Base-by-base conservation (phyloP, 345 rosid genomes). In the Clarkia xantiana region DNA sequence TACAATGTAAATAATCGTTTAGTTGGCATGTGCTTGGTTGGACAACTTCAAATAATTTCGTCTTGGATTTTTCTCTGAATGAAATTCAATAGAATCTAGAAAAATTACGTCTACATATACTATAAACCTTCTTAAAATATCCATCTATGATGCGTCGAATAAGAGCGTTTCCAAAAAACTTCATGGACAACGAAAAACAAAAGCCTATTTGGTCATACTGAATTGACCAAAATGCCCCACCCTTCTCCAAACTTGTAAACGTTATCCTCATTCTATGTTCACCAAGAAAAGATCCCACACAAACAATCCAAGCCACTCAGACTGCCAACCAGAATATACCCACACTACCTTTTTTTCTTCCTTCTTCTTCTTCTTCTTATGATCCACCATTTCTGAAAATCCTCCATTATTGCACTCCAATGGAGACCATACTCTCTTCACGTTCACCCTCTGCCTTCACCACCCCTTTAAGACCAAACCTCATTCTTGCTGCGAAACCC, bases 251-350 rank as follows among this genome's bases (percentile, higher is more conserved):
- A 69, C 73, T 46, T 41, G 44, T 42, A 44, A 42, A 63, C 69
- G 47, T 76, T 79, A 84, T 84, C 88, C 76, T 25, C 34, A 53
- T 49, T 47, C 48, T 63, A 56, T 47, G 36, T 29, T 29, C 62
- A 42, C 44, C 50, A 48, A 55, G 53, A 60, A 62, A 57, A 81
- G 79, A 79, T 77, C 74, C 63, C 49, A 59, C 45, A 52, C 55
- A 42, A 61, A 51, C 64, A 58, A 59, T 66, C 43, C 64, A 51
- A 55, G 19, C 84, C 87, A 75, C 74, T 50, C 71, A 73, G 60
- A 42, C 13, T 51, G 49, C 11, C 36, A 29, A 4, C 22, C n/a
- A n/a, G n/a, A n/a, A 54, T 44, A 45, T 49, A 66, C 51, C 51
- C 18, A 60, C 13, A n/a, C n/a, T 56, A 20, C 7, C 9, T 15